phyloP scores from a whole-genome alignment of 2,329 filamentous ascomycete species.

The Ophiostoma tasmaniense region DNA sequence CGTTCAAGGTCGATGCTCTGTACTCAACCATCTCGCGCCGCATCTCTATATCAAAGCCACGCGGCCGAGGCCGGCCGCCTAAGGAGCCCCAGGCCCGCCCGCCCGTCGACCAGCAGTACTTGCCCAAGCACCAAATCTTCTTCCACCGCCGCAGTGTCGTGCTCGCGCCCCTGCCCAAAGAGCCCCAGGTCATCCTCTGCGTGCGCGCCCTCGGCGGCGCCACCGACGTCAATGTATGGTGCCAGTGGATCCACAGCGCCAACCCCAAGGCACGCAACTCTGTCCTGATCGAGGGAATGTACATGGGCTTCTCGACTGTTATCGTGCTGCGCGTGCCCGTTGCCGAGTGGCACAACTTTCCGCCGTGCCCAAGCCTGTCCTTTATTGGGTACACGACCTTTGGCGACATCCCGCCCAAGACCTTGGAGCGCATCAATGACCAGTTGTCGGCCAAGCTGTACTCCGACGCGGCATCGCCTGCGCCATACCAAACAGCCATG shows the following conservation, averaged over 20 bases:
- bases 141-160: constrained; percentile 18
- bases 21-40: constrained; percentile 12
- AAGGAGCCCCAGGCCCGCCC: constrained; percentile 14
- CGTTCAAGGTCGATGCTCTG: constrained; percentile 13
- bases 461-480: background rate
- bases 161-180: constrained; percentile 14
- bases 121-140: constrained; percentile 19
- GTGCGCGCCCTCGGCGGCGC: constrained; percentile 17
- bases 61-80: constrained; percentile 17
- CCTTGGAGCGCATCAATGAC: constrained; percentile 15
- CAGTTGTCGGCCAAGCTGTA: constrained; percentile 19
- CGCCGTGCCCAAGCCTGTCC: constrained; percentile 18
- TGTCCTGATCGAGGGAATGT: constrained; percentile 19
- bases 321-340: constrained; percentile 19
- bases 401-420: constrained; percentile 10
- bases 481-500: background rate
- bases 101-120: constrained; percentile 10
- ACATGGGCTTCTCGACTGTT: constrained; percentile 20
- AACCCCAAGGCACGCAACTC: constrained; percentile 10
- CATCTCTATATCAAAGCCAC: constrained; percentile 15
- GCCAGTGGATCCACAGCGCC: constrained; percentile 20
- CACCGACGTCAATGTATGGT: constrained; percentile 18
- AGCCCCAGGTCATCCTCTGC: constrained; percentile 20
- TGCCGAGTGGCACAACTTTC: constrained; percentile 16
- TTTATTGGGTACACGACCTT: constrained; percentile 20